Evolutionary conservation across 371 early-diverging fungal species (phyloP), one percentile per base, ranked within the genome.

Genomic region (Mortierella sp.): DNA sequence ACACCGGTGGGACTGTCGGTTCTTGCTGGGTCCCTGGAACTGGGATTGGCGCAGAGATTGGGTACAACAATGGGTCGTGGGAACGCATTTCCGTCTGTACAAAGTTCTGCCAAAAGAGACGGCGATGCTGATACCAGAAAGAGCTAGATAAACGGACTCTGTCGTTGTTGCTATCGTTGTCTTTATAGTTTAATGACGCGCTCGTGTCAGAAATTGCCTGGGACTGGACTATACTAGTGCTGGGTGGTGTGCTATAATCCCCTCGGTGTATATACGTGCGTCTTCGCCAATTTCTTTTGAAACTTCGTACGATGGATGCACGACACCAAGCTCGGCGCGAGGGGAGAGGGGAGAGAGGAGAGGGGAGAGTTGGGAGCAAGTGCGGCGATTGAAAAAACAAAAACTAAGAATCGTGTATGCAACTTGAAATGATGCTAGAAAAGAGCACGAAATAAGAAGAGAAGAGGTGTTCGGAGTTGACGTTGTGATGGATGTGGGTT

Each of bases 41-140:
- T 32, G 52, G 78, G 24, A 77, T 72, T 24, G 78, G 78, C 5
- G 69, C 63, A 32, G 78, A 77, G 60, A 77, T 77, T 10, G 66
- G 43, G 32, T 60, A 69, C 28, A 53, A 13, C 43, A 58, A 41
- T 24, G 58, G 58, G 41, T 68, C 64, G 6, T 13, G 41, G 1
- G 36, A 47, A 57, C 47, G 61, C 28, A 62, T 58, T 48, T 50
- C n/a, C n/a, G 43, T 43, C 10, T 15, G 22, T 36, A 63, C 38
- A 58, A 62, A 62, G 32, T 36, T 13, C n/a, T 45, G 48, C 19
- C 41, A 65, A 24, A 15, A 69, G 41, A 10, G n/a, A 24, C 24
- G 15, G 43, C 32, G 55, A 36, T 28, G 28, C 28, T 28, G 28
- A 28, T 28, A 2, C 28, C 28, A 1, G 28, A 28, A 28, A 28